Evolutionary conservation across 2,329 filamentous ascomycete species (phyloP).

Genomic region (Hypoxylon sp.): DNA sequence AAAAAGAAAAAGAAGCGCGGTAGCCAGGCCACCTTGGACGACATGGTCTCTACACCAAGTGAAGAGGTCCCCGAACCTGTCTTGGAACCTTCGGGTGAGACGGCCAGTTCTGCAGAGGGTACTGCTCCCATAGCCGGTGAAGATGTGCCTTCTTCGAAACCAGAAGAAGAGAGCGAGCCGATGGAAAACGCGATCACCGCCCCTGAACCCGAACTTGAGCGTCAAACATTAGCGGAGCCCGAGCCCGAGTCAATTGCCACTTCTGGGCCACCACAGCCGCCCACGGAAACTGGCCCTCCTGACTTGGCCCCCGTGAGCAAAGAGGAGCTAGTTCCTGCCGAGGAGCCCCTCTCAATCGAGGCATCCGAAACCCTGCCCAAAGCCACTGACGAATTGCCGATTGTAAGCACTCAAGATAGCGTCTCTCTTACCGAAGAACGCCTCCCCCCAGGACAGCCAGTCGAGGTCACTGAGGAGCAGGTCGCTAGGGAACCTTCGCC

Average conservation of each 20-base stretch:
- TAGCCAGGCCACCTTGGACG: slow-evolving; percentile 33
- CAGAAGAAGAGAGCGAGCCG: slow-evolving; percentile 14
- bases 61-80: slow-evolving; percentile 21
- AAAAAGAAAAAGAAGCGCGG: slow-evolving; percentile 46
- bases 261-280: slow-evolving; percentile 10
- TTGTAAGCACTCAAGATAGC: slow-evolving; percentile 14
- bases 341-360: slow-evolving; percentile 14
- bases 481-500: slow-evolving; percentile 11
- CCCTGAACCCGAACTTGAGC: slow-evolving; percentile 31
- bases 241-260: slow-evolving; percentile 30
- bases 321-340: slow-evolving; percentile 13
- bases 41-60: slow-evolving; percentile 16
- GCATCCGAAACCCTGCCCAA: slow-evolving; percentile 6
- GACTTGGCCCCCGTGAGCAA: slow-evolving; percentile 5
- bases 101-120: slow-evolving; percentile 9
- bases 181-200: slow-evolving; percentile 48
- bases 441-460: slow-evolving; percentile 6
- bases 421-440: slow-evolving; percentile 20
- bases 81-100: slow-evolving; percentile 25
- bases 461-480: slow-evolving; percentile 27
- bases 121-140: slow-evolving; percentile 9
- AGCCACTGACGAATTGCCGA: slow-evolving; percentile 21
- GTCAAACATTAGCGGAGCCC: slow-evolving; percentile 39
- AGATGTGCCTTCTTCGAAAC: neutral
- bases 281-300: slow-evolving; percentile 8